Conservation (phyloP, 495 filamentous ascomycete genomes). For the Penicillium flavigenum region DNA sequence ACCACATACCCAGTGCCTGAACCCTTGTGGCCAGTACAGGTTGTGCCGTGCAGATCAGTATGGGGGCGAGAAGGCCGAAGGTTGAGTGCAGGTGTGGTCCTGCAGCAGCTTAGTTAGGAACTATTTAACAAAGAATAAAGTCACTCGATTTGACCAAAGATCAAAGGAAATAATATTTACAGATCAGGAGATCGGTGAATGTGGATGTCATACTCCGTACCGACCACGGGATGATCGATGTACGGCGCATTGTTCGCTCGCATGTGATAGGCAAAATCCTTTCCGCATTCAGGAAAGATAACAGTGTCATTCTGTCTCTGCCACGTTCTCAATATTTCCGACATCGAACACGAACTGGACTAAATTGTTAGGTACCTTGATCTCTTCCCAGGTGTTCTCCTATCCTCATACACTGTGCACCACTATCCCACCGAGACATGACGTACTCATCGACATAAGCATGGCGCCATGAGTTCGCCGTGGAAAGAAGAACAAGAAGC, state of each 20-base stretch:
- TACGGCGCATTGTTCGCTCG: conserved; percentile 16
- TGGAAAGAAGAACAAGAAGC: conserved; percentile 38
- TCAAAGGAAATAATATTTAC: not conserved
- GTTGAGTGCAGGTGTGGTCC: conserved; percentile 39
- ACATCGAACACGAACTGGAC: not conserved
- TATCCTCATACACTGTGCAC: not conserved
- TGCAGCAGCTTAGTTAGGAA: conserved; percentile 26
- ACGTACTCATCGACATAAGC: conserved; percentile 33
- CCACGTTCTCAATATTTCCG: conserved; percentile 6
- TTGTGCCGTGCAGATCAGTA: conserved; percentile 48
- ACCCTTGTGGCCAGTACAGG: conserved; percentile 35
- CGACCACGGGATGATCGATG: conserved; percentile 3
- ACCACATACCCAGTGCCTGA: conserved; percentile 29
- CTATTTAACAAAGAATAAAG: not conserved
- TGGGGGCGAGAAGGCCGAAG: conserved; percentile 43
- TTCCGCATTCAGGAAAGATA: conserved; percentile 32
- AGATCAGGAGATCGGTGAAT: not conserved
- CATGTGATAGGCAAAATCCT: conserved; percentile 37
- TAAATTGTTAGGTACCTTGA: conserved; percentile 9
- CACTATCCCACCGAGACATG: conserved; percentile 30
- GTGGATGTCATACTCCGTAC: conserved; percentile 11
- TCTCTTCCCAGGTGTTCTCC: not conserved
- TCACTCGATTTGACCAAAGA: not conserved
- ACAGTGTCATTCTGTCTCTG: conserved; percentile 22
- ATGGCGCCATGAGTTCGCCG: conserved; percentile 46